A percentile compares a stretch with the other conserved stretches of the same genome.
phyloP scores from a whole-genome alignment of 345 rosid genomes.

The Citrus maxima region DNA sequence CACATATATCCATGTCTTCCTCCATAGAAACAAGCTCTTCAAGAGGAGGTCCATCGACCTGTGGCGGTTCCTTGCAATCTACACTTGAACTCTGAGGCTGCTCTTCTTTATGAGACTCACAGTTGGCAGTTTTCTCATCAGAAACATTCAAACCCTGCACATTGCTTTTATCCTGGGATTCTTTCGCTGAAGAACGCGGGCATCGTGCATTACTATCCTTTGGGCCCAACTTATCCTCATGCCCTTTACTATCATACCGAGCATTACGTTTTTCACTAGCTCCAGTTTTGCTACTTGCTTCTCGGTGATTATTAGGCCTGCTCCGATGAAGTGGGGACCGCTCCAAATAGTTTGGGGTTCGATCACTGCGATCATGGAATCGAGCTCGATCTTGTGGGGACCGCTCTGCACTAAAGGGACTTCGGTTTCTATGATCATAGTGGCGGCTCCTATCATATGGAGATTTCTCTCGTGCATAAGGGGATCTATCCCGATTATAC shows the following conservation, averaged over 20 bases:
- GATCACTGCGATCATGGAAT: constrained; percentile 62
- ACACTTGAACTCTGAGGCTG: constrained; percentile 38
- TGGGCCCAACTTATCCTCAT: constrained; percentile 53
- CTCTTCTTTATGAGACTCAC: constrained; percentile 52
- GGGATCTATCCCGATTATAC: constrained; percentile 40
- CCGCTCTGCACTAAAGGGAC: constrained; percentile 67
- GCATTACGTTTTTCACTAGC: constrained; percentile 56
- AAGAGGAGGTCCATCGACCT: constrained; percentile 42
- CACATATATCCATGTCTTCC: constrained; percentile 99
- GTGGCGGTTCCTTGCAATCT: constrained; percentile 43
- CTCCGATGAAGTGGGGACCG: constrained; percentile 58
- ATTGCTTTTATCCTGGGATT: constrained; percentile 51
- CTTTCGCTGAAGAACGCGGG: constrained; percentile 37
- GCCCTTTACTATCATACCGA: constrained; percentile 42
- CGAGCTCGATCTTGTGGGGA: constrained; percentile 57
- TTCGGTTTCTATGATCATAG: constrained; percentile 68
- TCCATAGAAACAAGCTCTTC: constrained; percentile 94
- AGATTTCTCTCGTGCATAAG: constrained; percentile 56
- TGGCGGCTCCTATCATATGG: constrained; percentile 68
- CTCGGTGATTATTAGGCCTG: constrained; percentile 43
- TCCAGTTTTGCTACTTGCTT: constrained; percentile 57
- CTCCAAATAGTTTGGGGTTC: constrained; percentile 54
- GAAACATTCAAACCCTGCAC: constrained; percentile 26
- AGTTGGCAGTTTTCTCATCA: constrained; percentile 44
- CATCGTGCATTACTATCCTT: constrained; percentile 50